Conservation (phyloP, 495 filamentous ascomycete genomes). For the Neohortaea acidophila region DNA sequence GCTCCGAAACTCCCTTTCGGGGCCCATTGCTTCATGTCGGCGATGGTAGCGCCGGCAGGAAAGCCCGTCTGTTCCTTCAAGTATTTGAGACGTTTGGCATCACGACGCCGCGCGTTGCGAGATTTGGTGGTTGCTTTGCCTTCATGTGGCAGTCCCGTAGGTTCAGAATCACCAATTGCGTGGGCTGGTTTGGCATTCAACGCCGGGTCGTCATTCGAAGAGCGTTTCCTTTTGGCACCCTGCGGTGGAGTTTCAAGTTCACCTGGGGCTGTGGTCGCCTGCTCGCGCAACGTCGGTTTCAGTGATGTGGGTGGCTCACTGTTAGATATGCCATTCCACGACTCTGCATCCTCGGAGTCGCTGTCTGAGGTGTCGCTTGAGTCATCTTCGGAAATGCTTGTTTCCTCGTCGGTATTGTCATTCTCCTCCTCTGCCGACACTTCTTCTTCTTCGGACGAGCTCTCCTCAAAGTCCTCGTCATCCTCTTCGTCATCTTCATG, state of each 20-base stretch:
- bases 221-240: not conserved
- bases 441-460: constrained; percentile 7
- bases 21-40: constrained; percentile 32
- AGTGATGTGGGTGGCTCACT: not conserved
- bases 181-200: not conserved
- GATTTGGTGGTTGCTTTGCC: constrained; percentile 38
- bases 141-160: constrained; percentile 5
- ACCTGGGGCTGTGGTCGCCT: too few species aligned
- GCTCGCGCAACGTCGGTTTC: too few species aligned
- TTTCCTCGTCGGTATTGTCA: constrained; percentile 7
- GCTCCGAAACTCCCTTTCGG: too few species aligned
- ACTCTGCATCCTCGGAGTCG: not conserved
- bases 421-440: constrained; percentile 23
- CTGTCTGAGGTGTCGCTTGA: constrained; percentile 6
- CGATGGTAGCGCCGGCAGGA: constrained; percentile 33
- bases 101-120: constrained; percentile 39
- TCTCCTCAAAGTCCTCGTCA: constrained; percentile 12
- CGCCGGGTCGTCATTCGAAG: not conserved
- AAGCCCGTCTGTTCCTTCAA: constrained; percentile 38
- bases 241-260: constrained; percentile 1
- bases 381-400: constrained; percentile 7
- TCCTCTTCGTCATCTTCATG: constrained; percentile 24
- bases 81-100: constrained; percentile 32
- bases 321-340: not conserved
- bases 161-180: not conserved